Evolutionary conservation across 2,329 filamentous ascomycete genomes (phyloP), one percentile per base, ranked within the genome.

Genomic region (Falciphora oryzae): DNA sequence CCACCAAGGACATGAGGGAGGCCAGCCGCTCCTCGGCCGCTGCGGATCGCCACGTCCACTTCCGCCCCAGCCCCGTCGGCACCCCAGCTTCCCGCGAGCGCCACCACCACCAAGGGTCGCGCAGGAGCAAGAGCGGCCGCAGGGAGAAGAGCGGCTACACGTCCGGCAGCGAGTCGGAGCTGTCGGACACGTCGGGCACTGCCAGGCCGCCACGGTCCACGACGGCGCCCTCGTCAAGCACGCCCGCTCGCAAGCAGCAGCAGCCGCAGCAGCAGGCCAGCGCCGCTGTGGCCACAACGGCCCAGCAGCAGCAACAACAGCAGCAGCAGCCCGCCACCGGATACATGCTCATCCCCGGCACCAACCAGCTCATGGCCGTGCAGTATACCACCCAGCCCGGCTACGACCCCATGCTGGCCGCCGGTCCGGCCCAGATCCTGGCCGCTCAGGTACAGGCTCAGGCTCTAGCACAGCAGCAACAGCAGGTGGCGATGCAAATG

Each of bases 381-480:
- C 44, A 53, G 44, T 53, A 53, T 18, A n/a, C 44, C 38, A 44
- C 38, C 32, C 38, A 44, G n/a, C 56, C 56, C n/a, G 56, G 56
- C 27, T 58, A 58, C 57, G 25, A 58, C 25, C 25, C 28, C 25
- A 27, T 28, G 44, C 22, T 53, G 18, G 44, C 44, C 7, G 25
- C 57, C 14, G 57, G 57, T 13, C 57, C 57, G n/a, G 57, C 57
- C 25, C 57, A 58, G 57, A 58, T 58, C 57, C 57, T 57, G 28
- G 28, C 56, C 8, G n/a, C n/a, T n/a, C 56, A 57, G n/a, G 28
- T 27, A 3, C 56, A 57, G n/a, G 56, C 28, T 11, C n/a, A 57
- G n/a, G n/a, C 56, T 25, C 56, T 44, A 7, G 38, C 44, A 3
- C 57, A 58, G 57, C 25, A 28, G 57, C 25, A 31, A 10, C 25